Percentiles rank a stretch among this genome's conserved stretches.
Conservation (phyloP, 805 yeast genomes). For the Priceomyces haplophilus region DNA sequence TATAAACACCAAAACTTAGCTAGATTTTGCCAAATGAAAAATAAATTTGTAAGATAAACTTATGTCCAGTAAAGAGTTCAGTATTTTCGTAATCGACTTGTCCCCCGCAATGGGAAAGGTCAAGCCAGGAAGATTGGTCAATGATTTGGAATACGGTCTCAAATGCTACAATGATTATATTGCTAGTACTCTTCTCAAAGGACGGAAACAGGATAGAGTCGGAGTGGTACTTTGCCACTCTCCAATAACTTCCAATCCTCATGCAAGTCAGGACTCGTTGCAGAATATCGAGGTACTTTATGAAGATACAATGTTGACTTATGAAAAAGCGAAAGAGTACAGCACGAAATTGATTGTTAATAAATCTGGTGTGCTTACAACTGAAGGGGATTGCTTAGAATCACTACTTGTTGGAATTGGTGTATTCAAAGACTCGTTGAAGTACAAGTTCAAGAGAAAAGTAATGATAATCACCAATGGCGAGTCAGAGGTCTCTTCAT, state of each 20-base stretch:
- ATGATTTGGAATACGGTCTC: conserved; percentile 35
- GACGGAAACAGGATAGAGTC: conserved; percentile 39
- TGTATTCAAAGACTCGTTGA: conserved; percentile 26
- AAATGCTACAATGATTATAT: conserved; percentile 42
- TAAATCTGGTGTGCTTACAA: conserved; percentile 5
- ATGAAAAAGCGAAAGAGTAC: conserved; percentile 14
- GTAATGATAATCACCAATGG: conserved; percentile 34
- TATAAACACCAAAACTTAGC: too few relatives aligned
- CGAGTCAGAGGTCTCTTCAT: conserved; percentile 11
- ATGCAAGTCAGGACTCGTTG: conserved; percentile 12
- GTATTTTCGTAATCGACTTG: conserved; percentile 50
- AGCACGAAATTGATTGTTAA: conserved; percentile 9
- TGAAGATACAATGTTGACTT: conserved; percentile 20
- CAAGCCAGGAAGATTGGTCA: conserved; percentile 41
- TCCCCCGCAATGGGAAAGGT: conserved; percentile 42
- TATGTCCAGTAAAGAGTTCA: conserved; percentile 40
- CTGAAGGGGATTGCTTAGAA: conserved; percentile 22
- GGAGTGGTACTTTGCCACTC: conserved; percentile 31
- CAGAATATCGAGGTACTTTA: conserved; percentile 18
- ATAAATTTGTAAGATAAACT: not conserved
- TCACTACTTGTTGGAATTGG: conserved; percentile 37
- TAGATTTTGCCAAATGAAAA: too few relatives aligned
- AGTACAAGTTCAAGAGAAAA: conserved; percentile 33
- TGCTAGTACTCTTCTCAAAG: conserved; percentile 22
- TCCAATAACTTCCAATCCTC: conserved; percentile 13